Evolutionary conservation across 495 filamentous ascomycete genomes (phyloP), one percentile per base, ranked within the genome.

Genomic region (Penicillium lividum): DNA sequence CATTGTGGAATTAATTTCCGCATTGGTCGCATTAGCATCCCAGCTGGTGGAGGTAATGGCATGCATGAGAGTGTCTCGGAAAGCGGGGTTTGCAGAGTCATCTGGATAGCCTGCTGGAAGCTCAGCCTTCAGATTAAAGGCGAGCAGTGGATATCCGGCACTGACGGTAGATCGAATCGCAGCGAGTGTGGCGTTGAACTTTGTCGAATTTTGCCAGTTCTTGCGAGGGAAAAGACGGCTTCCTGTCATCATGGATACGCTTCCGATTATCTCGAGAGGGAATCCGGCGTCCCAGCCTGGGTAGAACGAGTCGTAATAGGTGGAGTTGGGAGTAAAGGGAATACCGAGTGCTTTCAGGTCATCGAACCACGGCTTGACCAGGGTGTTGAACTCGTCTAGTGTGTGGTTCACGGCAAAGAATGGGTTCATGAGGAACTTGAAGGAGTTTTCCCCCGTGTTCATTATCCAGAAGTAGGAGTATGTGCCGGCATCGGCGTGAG

Each of bases 21-120:
- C 15, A 22, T 62, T 50, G 42, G 64, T 58, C 15, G 65, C 53
- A 8, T 58, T 62, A 7, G 46, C 36, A 6, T 47, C 47, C 70
- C 70, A 73, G 33, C 29, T 60, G 16, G 64, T 65, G 1, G 73
- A 73, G 31, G 80, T 73, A 60, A 80, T 80, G 16, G 73, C 78
- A 59, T 85, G 82, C 73, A 85, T 73, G 7, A 80, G 73, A 11
- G 79, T 74, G 0, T 73, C 56, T 27, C 84, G 75, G 76, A 78
- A 85, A 7, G 83, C 83, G 0, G 82, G 83, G 67, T 82, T 81
- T 5, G 81, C 79, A 1, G 81, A 71, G 60, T 69, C 79, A 8
- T 74, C 65, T 25, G 67, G 29, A 53, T 61, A 60, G 4, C 65
- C 65, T 1, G 55, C 33, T 4, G 53, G 53, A 13, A 69, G 57